Evolutionary conservation across 2,329 filamentous ascomycete species (phyloP), one percentile per base, ranked within the genome.

Genomic region (Sordariomycetes sp.): DNA sequence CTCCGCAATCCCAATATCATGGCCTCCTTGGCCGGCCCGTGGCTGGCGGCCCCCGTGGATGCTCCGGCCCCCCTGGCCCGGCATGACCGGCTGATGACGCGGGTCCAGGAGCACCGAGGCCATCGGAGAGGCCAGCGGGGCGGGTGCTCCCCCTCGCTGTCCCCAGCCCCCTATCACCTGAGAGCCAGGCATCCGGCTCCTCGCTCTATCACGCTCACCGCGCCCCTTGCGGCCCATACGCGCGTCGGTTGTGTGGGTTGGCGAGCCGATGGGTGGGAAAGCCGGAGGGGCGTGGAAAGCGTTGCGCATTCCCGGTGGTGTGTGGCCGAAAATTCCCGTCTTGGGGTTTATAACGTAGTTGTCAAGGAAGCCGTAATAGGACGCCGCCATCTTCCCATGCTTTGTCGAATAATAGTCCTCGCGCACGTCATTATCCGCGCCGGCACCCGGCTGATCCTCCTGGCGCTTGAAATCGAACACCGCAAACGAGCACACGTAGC

Each of bases 341-440:
- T 85, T 86, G 3, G 86, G 84, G 65, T 90, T 89, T 54, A 86
- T 82, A 16, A 87, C 83, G 66, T 99, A 99, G 64, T 96, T 92
- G 67, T 97, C 91, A 60, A 97, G 77, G 70, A 99, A 99, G 2
- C 92, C 91, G 66, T 94, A 92, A 69, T 97, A 94, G 0, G 93
- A 97, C 18, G 91, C 89, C n/a, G 94, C 87, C 90, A 99, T 96
- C 74, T 99, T 99, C 62, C 92, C 90, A 66, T 99, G 92, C 68
- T 97, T 97, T 11, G 91, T 90, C 24, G 90, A 86, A 68, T 94
- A 97, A 69, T 97, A 97, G 64, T 97, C 92, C 60, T 94, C 89
- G 12, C 94, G 85, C 11, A 91, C 80, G 68, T 91, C 88, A n/a
- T 78, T 69, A 62, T 65, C 70, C 58, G 64, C 72, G 12, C 71